Conservation (phyloP, 768 basidiomycete genomes). For the Xerocomellus intermedius region DNA sequence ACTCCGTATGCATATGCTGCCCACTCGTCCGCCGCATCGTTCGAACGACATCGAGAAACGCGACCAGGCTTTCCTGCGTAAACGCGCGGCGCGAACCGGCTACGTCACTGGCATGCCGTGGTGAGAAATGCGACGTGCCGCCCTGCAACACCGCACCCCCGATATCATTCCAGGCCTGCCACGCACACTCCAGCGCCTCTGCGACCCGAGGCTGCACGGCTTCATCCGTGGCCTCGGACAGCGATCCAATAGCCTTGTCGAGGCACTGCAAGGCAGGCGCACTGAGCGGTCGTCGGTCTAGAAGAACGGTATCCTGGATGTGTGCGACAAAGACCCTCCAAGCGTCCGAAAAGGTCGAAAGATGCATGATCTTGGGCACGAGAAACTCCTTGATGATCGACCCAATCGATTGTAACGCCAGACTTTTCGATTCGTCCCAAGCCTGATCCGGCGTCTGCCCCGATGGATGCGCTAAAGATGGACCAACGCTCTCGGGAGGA, state of each 20-base stretch:
- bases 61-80: slow-evolving; percentile 79
- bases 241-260: slow-evolving; percentile 72
- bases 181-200: slow-evolving; percentile 59
- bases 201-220: slow-evolving; percentile 38
- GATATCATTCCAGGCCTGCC: slow-evolving; percentile 67
- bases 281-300: slow-evolving; percentile 68
- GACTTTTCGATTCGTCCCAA: slow-evolving; percentile 87
- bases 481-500: slow-evolving; percentile 14
- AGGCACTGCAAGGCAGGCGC: slow-evolving; percentile 84
- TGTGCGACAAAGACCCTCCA: slow-evolving; percentile 76
- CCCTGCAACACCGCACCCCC: slow-evolving; percentile 50
- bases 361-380: slow-evolving; percentile 64
- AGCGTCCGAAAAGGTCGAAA: slow-evolving; percentile 65
- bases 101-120: slow-evolving; percentile 4
- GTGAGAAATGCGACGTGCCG: slow-evolving; percentile 12
- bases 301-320: slow-evolving; percentile 66
- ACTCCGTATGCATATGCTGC: slow-evolving; percentile 50
- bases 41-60: slow-evolving; percentile 71
- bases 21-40: slow-evolving; percentile 54
- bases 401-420: slow-evolving; percentile 82
- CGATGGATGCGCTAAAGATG: neutral
- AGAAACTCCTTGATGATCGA: slow-evolving; percentile 83
- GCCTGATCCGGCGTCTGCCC: slow-evolving; percentile 39
- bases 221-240: slow-evolving; percentile 34
- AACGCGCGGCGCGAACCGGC: slow-evolving; percentile 11